These are phyloP conservation scores for Phytophthora nicotianae DNA, from an alignment of 352 stramenopile species.

Conservation along the genomic window DNA sequence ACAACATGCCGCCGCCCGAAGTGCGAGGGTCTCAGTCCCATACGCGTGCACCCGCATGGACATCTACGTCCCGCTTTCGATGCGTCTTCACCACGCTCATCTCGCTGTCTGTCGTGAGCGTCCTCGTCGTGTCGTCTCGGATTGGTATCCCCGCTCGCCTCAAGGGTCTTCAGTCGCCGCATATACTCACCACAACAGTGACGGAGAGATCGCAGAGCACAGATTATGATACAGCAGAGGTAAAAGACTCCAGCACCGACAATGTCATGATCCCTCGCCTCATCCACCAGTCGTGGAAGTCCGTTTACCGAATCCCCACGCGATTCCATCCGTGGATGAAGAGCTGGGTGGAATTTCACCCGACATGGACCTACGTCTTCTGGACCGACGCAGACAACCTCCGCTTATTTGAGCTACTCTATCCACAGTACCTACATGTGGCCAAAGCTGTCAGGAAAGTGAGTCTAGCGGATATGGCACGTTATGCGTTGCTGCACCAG, in stretches of 20 bases:
- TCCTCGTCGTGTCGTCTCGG: conserved; percentile 20
- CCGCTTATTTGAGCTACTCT: conserved; percentile 48
- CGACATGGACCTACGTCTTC: conserved; percentile 61
- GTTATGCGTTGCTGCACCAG: conserved; percentile 58
- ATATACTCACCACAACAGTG: neutral
- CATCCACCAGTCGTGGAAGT: conserved; percentile 71
- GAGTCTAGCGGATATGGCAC: conserved; percentile 54
- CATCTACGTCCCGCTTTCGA: conserved; percentile 16
- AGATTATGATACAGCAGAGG: neutral
- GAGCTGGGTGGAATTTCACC: conserved; percentile 48
- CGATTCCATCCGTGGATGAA: conserved; percentile 64
- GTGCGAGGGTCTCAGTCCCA: neutral
- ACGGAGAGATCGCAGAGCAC: neutral
- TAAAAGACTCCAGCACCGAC: neutral
- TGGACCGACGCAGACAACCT: conserved; percentile 66
- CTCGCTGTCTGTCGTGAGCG: conserved; percentile 19
- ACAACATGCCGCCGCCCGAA: neutral
- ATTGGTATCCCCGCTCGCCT: conserved; percentile 4
- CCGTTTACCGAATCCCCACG: conserved; percentile 37
- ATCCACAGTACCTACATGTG: conserved; percentile 51
- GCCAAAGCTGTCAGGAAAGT: conserved; percentile 48
- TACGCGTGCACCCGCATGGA: neutral
- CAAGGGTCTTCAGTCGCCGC: neutral
- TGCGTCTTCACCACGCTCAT: conserved; percentile 33
- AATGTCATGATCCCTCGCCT: conserved; percentile 42